phyloP scores from a whole-genome alignment of 2,329 filamentous ascomycete species.

The Sclerotinia borealis region DNA sequence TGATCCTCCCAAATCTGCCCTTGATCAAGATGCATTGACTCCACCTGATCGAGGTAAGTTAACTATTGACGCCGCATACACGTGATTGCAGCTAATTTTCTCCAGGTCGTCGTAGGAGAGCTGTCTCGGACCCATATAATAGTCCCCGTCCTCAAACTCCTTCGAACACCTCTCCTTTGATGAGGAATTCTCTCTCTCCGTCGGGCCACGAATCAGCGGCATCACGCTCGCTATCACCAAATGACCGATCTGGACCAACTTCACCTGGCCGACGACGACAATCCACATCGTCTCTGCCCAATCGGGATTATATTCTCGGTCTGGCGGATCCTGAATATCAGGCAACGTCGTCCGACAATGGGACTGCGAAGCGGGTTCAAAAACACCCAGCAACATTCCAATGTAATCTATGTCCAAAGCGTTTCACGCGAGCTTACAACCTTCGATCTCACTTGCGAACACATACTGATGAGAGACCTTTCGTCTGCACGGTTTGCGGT shows the following conservation, averaged over 20 bases:
- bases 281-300: slow-evolving; percentile 52
- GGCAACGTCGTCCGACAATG: slow-evolving; percentile 52
- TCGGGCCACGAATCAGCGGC: slow-evolving; percentile 35
- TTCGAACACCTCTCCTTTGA: slow-evolving; percentile 47
- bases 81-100: slow-evolving; percentile 18
- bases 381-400: slow-evolving; percentile 98
- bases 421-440: slow-evolving; percentile 95
- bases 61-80: not conserved
- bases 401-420: slow-evolving; percentile 86
- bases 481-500: slow-evolving; percentile 92
- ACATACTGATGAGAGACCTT: slow-evolving; percentile 94
- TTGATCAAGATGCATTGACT: slow-evolving; percentile 71
- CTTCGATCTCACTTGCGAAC: slow-evolving; percentile 90
- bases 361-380: slow-evolving; percentile 72
- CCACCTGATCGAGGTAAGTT: slow-evolving; percentile 65
- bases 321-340: slow-evolving; percentile 84
- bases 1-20: slow-evolving; percentile 57
- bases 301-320: slow-evolving; percentile 77
- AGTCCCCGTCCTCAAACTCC: slow-evolving; percentile 46
- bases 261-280: slow-evolving; percentile 47
- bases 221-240: slow-evolving; percentile 53
- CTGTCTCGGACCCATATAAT: slow-evolving; percentile 32
- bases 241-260: slow-evolving; percentile 46
- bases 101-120: slow-evolving; percentile 32
- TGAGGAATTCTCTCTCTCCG: slow-evolving; percentile 43